Evolutionary conservation across 331 rosid species (phyloP).

Genomic region (Prunus yedoensis): DNA sequence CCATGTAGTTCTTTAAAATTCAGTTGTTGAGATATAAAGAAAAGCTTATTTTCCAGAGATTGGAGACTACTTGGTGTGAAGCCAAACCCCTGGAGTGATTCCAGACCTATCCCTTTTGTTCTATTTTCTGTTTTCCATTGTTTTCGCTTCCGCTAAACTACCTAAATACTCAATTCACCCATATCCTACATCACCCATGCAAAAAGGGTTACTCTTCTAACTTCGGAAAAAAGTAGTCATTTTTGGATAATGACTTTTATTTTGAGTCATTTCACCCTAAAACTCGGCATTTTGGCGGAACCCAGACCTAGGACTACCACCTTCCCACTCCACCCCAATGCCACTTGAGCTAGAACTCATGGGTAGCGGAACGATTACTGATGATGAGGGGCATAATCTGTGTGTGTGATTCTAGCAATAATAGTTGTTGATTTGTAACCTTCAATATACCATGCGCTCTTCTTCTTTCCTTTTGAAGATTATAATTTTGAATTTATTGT

Average conservation of each 20-base stretch:
- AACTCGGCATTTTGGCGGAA: neutral
- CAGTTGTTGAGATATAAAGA: too few relatives aligned
- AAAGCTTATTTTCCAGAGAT: too few relatives aligned
- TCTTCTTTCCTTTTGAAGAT: neutral
- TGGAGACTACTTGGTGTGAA: too few relatives aligned
- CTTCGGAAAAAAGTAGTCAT: neutral
- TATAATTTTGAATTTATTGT: too few relatives aligned
- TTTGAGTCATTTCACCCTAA: neutral
- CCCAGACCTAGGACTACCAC: neutral
- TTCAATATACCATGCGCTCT: neutral
- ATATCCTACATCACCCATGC: too few relatives aligned
- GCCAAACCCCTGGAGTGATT: too few relatives aligned
- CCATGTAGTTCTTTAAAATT: too few relatives aligned
- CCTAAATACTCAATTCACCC: too few relatives aligned
- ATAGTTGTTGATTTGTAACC: neutral
- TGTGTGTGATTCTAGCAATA: neutral
- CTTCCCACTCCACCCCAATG: neutral
- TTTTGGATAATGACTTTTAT: neutral
- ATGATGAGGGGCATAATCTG: neutral
- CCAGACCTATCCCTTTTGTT: too few relatives aligned
- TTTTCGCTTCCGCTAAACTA: too few relatives aligned
- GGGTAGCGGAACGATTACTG: neutral
- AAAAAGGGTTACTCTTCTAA: neutral
- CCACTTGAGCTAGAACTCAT: neutral
- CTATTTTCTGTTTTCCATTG: too few relatives aligned